Base-by-base conservation (phyloP, 305 asterid genomes). In the Solanum hybrid region DNA sequence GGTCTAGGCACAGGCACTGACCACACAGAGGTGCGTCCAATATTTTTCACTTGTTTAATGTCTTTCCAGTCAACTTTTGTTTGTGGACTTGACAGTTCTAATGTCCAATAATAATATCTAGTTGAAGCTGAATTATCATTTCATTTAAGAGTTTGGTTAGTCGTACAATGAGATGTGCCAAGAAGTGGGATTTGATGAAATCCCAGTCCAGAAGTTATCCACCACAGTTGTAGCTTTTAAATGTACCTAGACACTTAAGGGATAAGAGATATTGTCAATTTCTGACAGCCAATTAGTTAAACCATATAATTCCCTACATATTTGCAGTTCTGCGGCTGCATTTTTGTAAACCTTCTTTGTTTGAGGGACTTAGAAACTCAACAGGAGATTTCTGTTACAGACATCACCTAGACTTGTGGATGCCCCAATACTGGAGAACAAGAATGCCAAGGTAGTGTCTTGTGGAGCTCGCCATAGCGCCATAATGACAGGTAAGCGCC, bases 21-120 rank as follows among this genome's bases (percentile, higher is more conserved):
- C 91, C 97, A 94, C 82, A 97, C 98, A 24, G 99, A 97, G 99
- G 99, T 96, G 95, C 88, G 39, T 61, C 75, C 39, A 45, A 84
- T 72, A 84, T 17, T 84, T 29, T 9, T 51, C 27, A 31, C 88
- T 84, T 84, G 75, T 84, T 84, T 51, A 0, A 14, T 27, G 36
- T 51, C 12, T 84, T 51, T 84, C 39, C 17, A 17, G 26, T 14
- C 2, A 51, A 31, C 76, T 51, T 57, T 83, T 83, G 75, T 31
- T 17, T 45, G 41, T 51, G 20, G 31, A 84, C 88, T 70, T 70
- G 13, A 51, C 37, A 82, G 27, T 82, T 41, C 22, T 17, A 41
- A 15, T 82, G 87, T 41, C 73, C 72, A 41, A 82, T 14, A 41
- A 15, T 81, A 81, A 15, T 82, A 41, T 82, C 68, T 82, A 27